Evolutionary conservation across 768 basidiomycete species (phyloP), one percentile per base, ranked within the genome.

Genomic region (Agrocybe pediades): DNA sequence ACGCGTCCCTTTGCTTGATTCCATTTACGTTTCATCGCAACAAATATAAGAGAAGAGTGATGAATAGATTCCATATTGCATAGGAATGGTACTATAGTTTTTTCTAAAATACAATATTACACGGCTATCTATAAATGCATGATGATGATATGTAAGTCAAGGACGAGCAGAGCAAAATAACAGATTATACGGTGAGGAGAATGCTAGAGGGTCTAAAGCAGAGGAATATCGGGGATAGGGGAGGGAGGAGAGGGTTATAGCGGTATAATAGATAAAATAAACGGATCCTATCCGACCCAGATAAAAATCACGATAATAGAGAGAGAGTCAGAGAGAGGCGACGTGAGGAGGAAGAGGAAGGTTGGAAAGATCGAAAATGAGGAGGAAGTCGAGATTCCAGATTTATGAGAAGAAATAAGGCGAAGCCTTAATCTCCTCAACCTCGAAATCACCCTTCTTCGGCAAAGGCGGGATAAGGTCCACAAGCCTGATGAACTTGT

Each of bases 361-460:
- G 24, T 3, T 16, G 21, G 13, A 48, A 20, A 36, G 19, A 23
- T 11, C 5, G 3, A 17, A 23, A 25, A 40, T 19, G 41, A 29
- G 5, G 26, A 17, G 23, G n/a, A 5, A 20, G 36, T 3, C 21
- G 21, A 1, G 9, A 19, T 9, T 3, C 21, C 13, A 6, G n/a
- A 17, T 17, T 17, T 82, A 97, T 40, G 95, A 95, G 80, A 98
- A 98, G 82, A 98, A 98, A 71, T 98, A 98, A 30, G 79, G 77
- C 40, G 89, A 92, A 53, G 84, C 71, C 67, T 88, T 88, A 71
- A 98, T 95, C 55, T 76, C 77, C 62, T 83, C 77, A 57, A 98
- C 92, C 59, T 91, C 82, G 68, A 98, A 97, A 52, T 76, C 75
- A 50, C 96, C 96, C 74, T 91, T 92, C 69, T 82, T 66, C 0